Conservation (phyloP, 768 basidiomycete species). For the Termitomyces titanicus region DNA sequence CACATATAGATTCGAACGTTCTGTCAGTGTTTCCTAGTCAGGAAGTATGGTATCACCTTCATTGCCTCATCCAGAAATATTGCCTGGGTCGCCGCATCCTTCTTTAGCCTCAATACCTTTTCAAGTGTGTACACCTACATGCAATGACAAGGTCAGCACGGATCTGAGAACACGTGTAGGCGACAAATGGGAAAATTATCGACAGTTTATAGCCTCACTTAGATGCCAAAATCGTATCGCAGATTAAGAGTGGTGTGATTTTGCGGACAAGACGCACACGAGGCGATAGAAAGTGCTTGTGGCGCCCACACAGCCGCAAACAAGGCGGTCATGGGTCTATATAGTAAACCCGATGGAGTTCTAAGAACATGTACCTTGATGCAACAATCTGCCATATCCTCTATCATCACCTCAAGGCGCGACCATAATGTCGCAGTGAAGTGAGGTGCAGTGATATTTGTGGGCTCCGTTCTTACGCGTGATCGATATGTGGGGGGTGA, state of each 20-base stretch:
- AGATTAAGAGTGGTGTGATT: background rate
- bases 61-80: conserved; percentile 92
- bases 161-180: background rate
- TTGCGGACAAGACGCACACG: conserved; percentile 3
- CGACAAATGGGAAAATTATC: background rate
- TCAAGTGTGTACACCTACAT: conserved; percentile 91
- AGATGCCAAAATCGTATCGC: background rate
- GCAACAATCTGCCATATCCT: conserved; percentile 88
- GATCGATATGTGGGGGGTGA: conserved; percentile 72
- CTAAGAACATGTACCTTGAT: conserved; percentile 58
- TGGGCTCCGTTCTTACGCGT: conserved; percentile 87
- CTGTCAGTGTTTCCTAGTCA: background rate
- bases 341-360: background rate
- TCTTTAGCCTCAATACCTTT: conserved; percentile 88
- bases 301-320: conserved; percentile 6
- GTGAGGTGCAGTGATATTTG: conserved; percentile 80
- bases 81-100: conserved; percentile 70
- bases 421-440: conserved; percentile 82
- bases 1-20: background rate
- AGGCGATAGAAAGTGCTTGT: conserved; percentile 13
- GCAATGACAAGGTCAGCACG: background rate
- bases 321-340: conserved; percentile 3
- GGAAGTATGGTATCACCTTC: conserved; percentile 51
- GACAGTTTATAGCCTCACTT: background rate
- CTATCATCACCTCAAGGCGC: conserved; percentile 76